Evolutionary conservation across 148 eudicot species (phyloP), one percentile per base, ranked within the genome.

Genomic region (Limonium bicolor): DNA sequence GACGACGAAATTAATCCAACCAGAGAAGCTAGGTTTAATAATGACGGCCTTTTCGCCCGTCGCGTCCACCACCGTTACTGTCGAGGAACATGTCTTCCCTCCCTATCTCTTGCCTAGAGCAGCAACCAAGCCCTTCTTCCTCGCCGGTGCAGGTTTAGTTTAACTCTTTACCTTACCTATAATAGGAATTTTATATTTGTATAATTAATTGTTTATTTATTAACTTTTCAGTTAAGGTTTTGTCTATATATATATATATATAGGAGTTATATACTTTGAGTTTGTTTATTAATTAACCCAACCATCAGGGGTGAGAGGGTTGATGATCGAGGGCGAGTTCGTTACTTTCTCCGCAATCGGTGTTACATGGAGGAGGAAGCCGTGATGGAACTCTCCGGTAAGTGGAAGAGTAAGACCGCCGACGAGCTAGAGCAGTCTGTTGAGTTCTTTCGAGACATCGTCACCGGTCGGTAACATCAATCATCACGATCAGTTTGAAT

Each of bases 91-190:
- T 15, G 67, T 65, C 4, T 79, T 83, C 48, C 77, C 84, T 10
- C 26, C 76, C 8, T 18, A 74, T 1, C 72, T 62, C 19, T 70
- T 67, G 39, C 72, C 85, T 32, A 88, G 82, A 5, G 74, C 71
- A 58, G 53, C 82, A 36, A 38, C 44, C 46, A 64, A 73, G 4
- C 16, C 74, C 9, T 66, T 84, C 55, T 64, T 80, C 66, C 86
- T 80, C 46, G 90, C 56, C 36, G 90, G 86, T 49, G 90, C 90
- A 55, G 85, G 88, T 76, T 56, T n/a, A n/a, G n/a, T n/a, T n/a
- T n/a, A n/a, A 32, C 0, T 36, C 14, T 36, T 6, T 12, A 5
- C 39, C 0, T 13, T 8, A 0, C 17, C 14, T 2, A 4, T 36
- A 13, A 1, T 13, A 7, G 18, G 56, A 35, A 3, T 15, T 10